phyloP scores from a whole-genome alignment of 805 yeast genomes.

The Saturnispora sekii region DNA sequence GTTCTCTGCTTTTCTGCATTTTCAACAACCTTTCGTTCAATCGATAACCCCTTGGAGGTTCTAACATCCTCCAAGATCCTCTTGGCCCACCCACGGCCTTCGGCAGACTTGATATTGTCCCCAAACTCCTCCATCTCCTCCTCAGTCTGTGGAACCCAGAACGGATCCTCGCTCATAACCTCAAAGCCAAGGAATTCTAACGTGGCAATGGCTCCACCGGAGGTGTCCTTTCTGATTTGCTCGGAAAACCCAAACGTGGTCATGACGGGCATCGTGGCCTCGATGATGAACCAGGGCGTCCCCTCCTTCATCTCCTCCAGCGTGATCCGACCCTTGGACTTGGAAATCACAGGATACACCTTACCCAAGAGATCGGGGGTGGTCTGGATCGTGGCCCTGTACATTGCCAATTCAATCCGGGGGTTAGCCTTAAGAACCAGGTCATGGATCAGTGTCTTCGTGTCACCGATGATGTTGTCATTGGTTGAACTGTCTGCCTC shows the following conservation, averaged over 20 bases:
- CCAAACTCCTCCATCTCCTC: conserved; percentile 93
- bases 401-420: conserved; percentile 84
- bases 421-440: conserved; percentile 78
- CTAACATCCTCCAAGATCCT: conserved; percentile 76
- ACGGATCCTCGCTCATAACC: conserved; percentile 84
- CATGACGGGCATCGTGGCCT: conserved; percentile 80
- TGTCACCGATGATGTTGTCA: conserved; percentile 17
- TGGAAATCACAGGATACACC: conserved; percentile 89
- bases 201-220: conserved; percentile 97
- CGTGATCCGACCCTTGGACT: conserved; percentile 72
- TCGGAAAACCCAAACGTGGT: conserved; percentile 97
- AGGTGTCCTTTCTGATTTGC: conserved; percentile 83
- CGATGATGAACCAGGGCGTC: conserved; percentile 86
- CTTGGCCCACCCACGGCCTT: conserved; percentile 84
- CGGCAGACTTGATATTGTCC: conserved; percentile 54
- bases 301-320: conserved; percentile 98
- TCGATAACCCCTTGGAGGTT: conserved; percentile 77
- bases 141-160: conserved; percentile 98
- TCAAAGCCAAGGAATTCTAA: conserved; percentile 85
- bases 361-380: conserved; percentile 90
- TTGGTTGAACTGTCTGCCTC: conserved; percentile 14
- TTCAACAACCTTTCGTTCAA: conserved; percentile 82
- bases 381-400: conserved; percentile 91
- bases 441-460: conserved; percentile 44
- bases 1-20: conserved; percentile 94